Conservation (phyloP, 768 basidiomycete genomes). For the Scleroderma citrinum region DNA sequence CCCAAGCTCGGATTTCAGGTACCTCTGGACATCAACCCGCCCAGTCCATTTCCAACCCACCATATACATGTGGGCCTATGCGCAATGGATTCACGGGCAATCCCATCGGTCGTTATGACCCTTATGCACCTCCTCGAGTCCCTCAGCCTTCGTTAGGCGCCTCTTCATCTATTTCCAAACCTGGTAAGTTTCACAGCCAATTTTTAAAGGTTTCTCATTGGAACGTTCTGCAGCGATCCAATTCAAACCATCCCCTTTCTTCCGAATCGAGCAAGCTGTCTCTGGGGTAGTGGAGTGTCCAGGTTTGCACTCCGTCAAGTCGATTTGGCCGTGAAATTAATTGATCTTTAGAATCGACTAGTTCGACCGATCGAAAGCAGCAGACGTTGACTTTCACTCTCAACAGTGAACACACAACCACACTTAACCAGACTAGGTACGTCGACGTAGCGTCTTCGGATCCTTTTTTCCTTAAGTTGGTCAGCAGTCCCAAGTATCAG, state of each 20-base stretch:
- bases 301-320: slow-evolving; percentile 40
- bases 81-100: slow-evolving; percentile 15
- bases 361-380: slow-evolving; percentile 69
- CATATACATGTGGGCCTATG: slow-evolving; percentile 19
- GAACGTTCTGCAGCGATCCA: slow-evolving; percentile 46
- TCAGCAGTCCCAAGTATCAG: slow-evolving; percentile 60
- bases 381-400: slow-evolving; percentile 60
- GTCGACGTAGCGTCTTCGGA: slow-evolving; percentile 14
- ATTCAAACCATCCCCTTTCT: slow-evolving; percentile 81
- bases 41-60: slow-evolving; percentile 13
- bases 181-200: slow-evolving; percentile 16
- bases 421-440: slow-evolving; percentile 54
- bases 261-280: slow-evolving; percentile 57
- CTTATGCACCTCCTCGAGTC: slow-evolving; percentile 56
- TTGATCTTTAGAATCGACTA: slow-evolving; percentile 57
- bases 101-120: slow-evolving; percentile 50
- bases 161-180: slow-evolving; percentile 26
- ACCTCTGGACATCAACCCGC: slow-evolving; percentile 19
- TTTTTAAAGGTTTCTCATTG: slow-evolving; percentile 4
- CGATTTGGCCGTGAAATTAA: neutral
- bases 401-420: slow-evolving; percentile 54
- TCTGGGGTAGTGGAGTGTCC: slow-evolving; percentile 70
- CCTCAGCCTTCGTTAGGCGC: slow-evolving; percentile 33
- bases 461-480: slow-evolving; percentile 7
- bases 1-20: slow-evolving; percentile 20